Evolutionary conservation across 2,329 filamentous ascomycete species (phyloP).

Genomic region (Apiospora koreana): DNA sequence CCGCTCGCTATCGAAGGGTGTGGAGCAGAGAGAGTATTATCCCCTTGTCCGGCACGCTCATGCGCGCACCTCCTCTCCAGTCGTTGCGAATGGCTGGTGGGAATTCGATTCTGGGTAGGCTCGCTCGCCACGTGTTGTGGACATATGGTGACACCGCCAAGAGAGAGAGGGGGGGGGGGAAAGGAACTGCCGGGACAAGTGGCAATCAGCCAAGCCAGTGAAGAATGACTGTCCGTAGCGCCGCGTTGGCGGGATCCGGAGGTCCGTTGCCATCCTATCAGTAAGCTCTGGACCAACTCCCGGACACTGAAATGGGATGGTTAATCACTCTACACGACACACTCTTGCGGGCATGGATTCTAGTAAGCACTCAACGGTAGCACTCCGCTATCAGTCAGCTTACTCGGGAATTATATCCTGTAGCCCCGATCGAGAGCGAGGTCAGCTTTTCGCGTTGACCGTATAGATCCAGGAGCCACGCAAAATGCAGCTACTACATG

Average conservation of each 20-base stretch:
- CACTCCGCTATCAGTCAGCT: neutral
- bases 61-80: neutral
- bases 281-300: neutral
- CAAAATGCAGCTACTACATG: too few species aligned
- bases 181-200: neutral
- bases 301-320: neutral
- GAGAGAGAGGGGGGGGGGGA: neutral
- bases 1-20: neutral
- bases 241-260: neutral
- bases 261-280: neutral
- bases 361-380: neutral
- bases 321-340: neutral
- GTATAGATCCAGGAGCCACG: neutral
- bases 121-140: neutral
- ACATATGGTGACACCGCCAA: neutral
- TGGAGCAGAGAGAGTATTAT: neutral
- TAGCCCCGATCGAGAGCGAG: neutral
- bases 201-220: neutral
- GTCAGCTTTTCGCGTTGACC: neutral
- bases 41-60: neutral
- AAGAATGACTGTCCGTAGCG: neutral
- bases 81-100: neutral
- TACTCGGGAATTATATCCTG: neutral
- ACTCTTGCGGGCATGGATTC: neutral
- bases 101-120: neutral